These are phyloP conservation scores for Fraxinus americana DNA, from an alignment of 257 asterid species.

Conservation along the genomic window DNA sequence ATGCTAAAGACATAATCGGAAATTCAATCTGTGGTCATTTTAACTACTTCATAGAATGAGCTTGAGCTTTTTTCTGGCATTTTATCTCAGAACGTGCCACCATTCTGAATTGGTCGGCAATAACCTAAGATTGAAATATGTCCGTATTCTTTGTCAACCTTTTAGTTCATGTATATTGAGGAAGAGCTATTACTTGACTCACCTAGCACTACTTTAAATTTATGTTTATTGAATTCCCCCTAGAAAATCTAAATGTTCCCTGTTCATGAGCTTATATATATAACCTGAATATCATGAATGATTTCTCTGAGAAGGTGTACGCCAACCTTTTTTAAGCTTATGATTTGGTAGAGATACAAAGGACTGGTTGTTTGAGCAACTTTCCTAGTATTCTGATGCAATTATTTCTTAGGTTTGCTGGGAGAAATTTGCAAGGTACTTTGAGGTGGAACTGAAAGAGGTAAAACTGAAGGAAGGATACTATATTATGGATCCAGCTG, in stretches of 20 bases:
- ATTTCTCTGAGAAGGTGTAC: not conserved
- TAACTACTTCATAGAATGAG: not conserved
- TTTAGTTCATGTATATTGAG: not conserved
- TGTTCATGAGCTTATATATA: not conserved
- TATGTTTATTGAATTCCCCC: not conserved
- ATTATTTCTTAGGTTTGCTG: constrained; percentile 58
- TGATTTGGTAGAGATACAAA: not conserved
- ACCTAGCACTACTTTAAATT: not conserved
- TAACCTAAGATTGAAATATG: not conserved
- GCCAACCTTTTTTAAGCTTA: not conserved
- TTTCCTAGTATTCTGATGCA: not conserved
- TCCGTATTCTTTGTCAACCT: not conserved
- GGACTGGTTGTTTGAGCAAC: not conserved
- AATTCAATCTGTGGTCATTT: not conserved
- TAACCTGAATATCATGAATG: not conserved
- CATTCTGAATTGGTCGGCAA: not conserved
- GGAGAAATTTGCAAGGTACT: constrained; percentile 81
- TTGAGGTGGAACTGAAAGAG: constrained; percentile 79
- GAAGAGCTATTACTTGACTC: not conserved
- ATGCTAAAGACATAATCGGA: not conserved
- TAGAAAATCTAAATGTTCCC: not conserved
- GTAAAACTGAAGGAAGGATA: constrained; percentile 70
- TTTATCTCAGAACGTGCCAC: not conserved
- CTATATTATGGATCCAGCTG: constrained; percentile 64
- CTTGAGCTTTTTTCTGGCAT: not conserved